phyloP scores from a whole-genome alignment of 1,139 yeast species.

The Sugiyamaella sp. region DNA sequence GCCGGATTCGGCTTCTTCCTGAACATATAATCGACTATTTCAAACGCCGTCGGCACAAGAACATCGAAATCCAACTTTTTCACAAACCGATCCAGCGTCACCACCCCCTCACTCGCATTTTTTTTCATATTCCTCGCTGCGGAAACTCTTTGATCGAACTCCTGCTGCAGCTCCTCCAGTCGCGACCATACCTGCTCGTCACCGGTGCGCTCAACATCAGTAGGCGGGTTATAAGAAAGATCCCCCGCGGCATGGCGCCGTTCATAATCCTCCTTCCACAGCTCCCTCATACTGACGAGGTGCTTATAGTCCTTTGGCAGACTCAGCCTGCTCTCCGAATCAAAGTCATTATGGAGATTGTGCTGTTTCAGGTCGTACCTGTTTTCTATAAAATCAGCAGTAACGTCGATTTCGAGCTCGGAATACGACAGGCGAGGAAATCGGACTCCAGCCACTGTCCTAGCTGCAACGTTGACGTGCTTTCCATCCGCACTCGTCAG shows the following conservation, averaged over 20 bases:
- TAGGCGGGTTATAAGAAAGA: constrained; percentile 36
- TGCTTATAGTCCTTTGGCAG: constrained; percentile 41
- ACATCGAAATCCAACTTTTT: constrained; percentile 4
- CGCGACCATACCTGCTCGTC: constrained; percentile 19
- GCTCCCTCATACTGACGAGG: constrained; percentile 60
- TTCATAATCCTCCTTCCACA: constrained; percentile 62
- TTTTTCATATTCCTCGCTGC: not conserved
- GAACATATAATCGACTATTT: constrained; percentile 33
- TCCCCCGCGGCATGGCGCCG: constrained; percentile 53
- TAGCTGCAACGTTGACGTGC: constrained; percentile 16
- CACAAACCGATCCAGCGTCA: constrained; percentile 10
- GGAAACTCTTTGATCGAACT: constrained; percentile 3
- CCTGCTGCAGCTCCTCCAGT: constrained; percentile 19
- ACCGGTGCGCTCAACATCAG: not conserved
- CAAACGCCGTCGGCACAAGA: constrained; percentile 34
- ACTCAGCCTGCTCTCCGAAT: constrained; percentile 40
- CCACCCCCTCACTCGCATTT: not conserved
- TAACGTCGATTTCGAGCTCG: constrained; percentile 68
- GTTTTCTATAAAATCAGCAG: constrained; percentile 61
- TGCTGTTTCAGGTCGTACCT: constrained; percentile 51
- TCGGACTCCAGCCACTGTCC: constrained; percentile 21
- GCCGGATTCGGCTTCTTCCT: constrained; percentile 9
- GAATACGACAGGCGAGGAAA: constrained; percentile 62
- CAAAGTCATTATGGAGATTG: constrained; percentile 54
- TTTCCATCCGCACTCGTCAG: constrained; percentile 19